Evolutionary conservation across 495 filamentous ascomycete species (phyloP), one percentile per base, ranked within the genome.

Genomic region (Amniculicola lignicola): DNA sequence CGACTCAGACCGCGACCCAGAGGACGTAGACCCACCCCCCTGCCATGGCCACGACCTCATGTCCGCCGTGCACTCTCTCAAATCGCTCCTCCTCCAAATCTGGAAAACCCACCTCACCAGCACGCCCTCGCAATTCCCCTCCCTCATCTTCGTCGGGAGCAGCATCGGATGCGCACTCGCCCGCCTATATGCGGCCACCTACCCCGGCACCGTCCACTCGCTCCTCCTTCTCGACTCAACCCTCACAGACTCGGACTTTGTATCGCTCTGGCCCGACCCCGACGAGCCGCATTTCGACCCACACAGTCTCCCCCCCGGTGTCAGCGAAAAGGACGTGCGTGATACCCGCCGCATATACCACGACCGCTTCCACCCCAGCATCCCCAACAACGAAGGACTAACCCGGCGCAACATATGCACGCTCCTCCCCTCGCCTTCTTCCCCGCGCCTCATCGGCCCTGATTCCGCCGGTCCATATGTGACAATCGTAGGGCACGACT

Each of bases 401-500:
- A 78, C 79, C 55, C 72, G 82, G 15, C 66, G 74, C 2, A 79
- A 72, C 37, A 62, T 83, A 2, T 55, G 67, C 0, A 42, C 57
- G 11, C 56, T 84, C n/a, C 64, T 87, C 0, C 82, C 83, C 0
- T 46, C 65, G 3, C 67, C 78, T 1, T 73, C 80, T 53, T 48
- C 41, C 3, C 82, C 83, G 1, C 38, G 31, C 14, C 67, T 84
- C n/a, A 51, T 71, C 7, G 78, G 74, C 4, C 48, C 61, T 0
- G 65, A 48, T 0, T 74, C 69, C 0, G 62, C 49, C 16, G 64
- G 69, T 0, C 78, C 80, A 3, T 71, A 64, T 44, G 54, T 84
- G 39, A 79, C 71, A 3, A 79, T 85, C 1, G 75, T 84, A 2
- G 82, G 81, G 0, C 82, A 86, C 67, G 83, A 84, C 52, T 77